phyloP scores from a whole-genome alignment of 805 yeast genomes.

The Kodamaea hsintzibuensis region DNA sequence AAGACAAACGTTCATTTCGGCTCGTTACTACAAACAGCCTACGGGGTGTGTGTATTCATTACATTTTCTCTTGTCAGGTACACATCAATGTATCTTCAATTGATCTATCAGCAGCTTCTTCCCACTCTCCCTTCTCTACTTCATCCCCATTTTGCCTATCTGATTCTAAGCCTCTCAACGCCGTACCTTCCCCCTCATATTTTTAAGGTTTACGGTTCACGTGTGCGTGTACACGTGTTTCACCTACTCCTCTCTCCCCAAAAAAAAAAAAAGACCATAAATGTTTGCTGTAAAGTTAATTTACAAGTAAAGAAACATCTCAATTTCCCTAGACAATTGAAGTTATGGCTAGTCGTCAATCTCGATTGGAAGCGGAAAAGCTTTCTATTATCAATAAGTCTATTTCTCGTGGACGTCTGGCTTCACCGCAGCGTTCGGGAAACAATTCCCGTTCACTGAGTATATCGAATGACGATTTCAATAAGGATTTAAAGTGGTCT shows the following conservation, averaged over 20 bases:
- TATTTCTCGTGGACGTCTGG: conserved; percentile 39
- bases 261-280: neutral
- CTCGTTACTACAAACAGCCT: no score
- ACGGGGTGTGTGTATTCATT: no score
- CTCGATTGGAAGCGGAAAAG: conserved; percentile 43
- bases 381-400: conserved; percentile 41
- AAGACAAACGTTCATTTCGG: no score
- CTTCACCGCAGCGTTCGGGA: conserved; percentile 32
- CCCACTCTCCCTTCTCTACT: no score
- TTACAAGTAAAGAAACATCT: neutral
- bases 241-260: neutral
- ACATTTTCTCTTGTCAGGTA: no score
- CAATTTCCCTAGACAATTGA: neutral
- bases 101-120: no score
- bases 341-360: conserved; percentile 36
- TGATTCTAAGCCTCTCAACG: neutral
- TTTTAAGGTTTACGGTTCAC: neutral
- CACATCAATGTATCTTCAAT: no score
- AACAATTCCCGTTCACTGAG: conserved; percentile 36
- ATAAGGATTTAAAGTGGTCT: conserved; percentile 57
- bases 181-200: neutral
- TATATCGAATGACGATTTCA: conserved; percentile 35
- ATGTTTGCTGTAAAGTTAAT: neutral
- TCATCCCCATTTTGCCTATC: no score
- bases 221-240: neutral